Conservation (phyloP, 1,139 yeast genomes). For the Torulaspora pretoriensis region DNA sequence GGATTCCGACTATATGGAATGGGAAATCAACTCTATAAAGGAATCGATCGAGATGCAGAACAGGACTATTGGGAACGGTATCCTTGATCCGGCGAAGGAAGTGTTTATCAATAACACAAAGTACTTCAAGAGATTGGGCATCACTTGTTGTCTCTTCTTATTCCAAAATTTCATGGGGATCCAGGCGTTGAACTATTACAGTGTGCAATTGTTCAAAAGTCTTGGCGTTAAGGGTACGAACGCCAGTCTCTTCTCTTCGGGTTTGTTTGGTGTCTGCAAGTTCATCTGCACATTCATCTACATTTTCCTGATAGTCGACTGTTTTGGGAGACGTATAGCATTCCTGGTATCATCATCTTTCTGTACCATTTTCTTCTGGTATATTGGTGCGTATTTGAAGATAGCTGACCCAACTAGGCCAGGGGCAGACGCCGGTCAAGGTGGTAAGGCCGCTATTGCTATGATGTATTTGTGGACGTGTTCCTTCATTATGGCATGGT, state of each 20-base stretch:
- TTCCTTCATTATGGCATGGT: slow-evolving; percentile 44
- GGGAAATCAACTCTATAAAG: slow-evolving; percentile 38
- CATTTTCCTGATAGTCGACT: slow-evolving; percentile 46
- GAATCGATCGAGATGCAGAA: slow-evolving; percentile 44
- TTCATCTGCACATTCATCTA: slow-evolving; percentile 43
- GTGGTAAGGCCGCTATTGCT: slow-evolving; percentile 49
- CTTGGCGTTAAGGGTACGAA: slow-evolving; percentile 44
- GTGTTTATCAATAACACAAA: slow-evolving; percentile 37
- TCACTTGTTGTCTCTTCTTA: slow-evolving; percentile 46
- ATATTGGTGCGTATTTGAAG: slow-evolving; percentile 48
- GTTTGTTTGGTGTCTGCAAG: slow-evolving; percentile 53
- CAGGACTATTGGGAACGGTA: slow-evolving; percentile 42
- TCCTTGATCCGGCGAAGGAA: slow-evolving; percentile 34
- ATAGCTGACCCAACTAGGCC: slow-evolving; percentile 41
- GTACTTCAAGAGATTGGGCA: slow-evolving; percentile 46
- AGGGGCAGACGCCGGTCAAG: slow-evolving; percentile 37
- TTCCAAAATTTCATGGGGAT: slow-evolving; percentile 62
- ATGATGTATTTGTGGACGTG: slow-evolving; percentile 48
- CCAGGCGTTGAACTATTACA: slow-evolving; percentile 57
- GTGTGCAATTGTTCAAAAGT: slow-evolving; percentile 51
- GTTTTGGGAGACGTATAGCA: slow-evolving; percentile 46
- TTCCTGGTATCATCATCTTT: slow-evolving; percentile 42
- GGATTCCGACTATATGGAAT: slow-evolving; percentile 49
- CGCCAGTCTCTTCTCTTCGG: slow-evolving; percentile 53
- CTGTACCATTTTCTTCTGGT: slow-evolving; percentile 49